Conservation (phyloP, 2,329 filamentous ascomycete genomes). For the Canariomyces notabilis region DNA sequence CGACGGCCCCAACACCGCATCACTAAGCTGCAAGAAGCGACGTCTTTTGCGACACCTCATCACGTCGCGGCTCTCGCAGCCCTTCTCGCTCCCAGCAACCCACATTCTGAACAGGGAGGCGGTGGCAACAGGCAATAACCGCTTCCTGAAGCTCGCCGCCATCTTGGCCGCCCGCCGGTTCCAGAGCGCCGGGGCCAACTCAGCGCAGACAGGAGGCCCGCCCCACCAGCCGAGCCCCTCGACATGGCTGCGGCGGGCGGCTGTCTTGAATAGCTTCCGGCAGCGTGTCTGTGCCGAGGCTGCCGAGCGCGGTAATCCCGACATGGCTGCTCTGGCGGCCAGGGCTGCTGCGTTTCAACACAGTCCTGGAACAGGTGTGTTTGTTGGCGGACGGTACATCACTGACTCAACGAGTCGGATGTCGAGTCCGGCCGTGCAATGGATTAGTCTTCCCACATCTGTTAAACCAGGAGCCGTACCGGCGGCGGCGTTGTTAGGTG, state of each 20-base stretch:
- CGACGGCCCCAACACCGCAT: conserved; percentile 49
- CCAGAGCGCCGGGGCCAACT: conserved; percentile 8
- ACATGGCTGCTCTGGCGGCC: conserved; percentile 31
- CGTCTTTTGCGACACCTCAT: conserved; percentile 58
- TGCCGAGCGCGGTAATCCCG: conserved; percentile 28
- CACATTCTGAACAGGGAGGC: conserved; percentile 62
- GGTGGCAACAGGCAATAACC: conserved; percentile 39
- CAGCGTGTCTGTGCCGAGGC: conserved; percentile 40
- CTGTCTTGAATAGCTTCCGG: conserved; percentile 59
- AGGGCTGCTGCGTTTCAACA: conserved; percentile 31
- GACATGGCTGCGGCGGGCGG: conserved; percentile 56
- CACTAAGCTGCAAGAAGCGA: conserved; percentile 60
- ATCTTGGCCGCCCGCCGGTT: conserved; percentile 33
- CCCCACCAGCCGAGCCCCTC: conserved; percentile 21
- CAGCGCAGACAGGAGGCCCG: background rate
- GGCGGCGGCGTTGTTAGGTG: conserved; percentile 2
- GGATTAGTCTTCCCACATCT: background rate
- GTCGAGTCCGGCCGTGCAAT: background rate
- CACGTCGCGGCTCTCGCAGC: conserved; percentile 64
- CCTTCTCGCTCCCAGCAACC: conserved; percentile 64
- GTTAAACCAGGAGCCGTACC: background rate
- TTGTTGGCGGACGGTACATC: conserved; percentile 31
- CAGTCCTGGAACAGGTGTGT: conserved; percentile 22
- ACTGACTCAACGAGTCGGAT: background rate
- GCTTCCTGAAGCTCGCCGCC: conserved; percentile 45